phyloP scores from a whole-genome alignment of 495 filamentous ascomycete species.

The Annulohypoxylon nitens region DNA sequence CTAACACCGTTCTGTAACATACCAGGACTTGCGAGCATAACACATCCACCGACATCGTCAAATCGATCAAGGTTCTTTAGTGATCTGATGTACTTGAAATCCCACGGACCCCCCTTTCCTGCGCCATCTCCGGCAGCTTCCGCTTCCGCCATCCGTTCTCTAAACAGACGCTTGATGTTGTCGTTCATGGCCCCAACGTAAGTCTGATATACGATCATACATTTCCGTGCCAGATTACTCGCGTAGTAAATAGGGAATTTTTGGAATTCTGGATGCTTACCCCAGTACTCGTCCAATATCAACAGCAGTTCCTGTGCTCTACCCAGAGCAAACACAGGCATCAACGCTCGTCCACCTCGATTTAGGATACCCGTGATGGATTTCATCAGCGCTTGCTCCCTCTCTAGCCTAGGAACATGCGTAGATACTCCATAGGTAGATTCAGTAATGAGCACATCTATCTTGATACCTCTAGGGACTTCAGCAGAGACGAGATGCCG shows the following conservation, averaged over 20 bases:
- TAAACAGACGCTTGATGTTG: slow-evolving; percentile 92
- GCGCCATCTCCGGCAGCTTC: slow-evolving; percentile 78
- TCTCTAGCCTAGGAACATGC: slow-evolving; percentile 87
- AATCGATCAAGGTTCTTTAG: slow-evolving; percentile 94
- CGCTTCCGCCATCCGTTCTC: slow-evolving; percentile 87
- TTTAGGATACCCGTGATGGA: slow-evolving; percentile 89
- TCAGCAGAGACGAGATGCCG: slow-evolving; percentile 93
- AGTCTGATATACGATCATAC: slow-evolving; percentile 98
- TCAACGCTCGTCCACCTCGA: slow-evolving; percentile 89
- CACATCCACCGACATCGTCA: slow-evolving; percentile 94
- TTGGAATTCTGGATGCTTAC: slow-evolving; percentile 84
- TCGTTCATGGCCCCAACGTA: slow-evolving; percentile 99
- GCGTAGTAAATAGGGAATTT: slow-evolving; percentile 97
- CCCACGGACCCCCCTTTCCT: slow-evolving; percentile 90
- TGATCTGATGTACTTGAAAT: slow-evolving; percentile 90
- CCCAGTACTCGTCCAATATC: slow-evolving; percentile 98
- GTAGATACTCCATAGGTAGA: slow-evolving; percentile 95
- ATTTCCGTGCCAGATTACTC: slow-evolving; percentile 91
- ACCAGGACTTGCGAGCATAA: slow-evolving; percentile 96
- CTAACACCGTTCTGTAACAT: slow-evolving; percentile 98
- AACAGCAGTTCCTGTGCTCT: slow-evolving; percentile 92
- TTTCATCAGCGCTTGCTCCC: slow-evolving; percentile 94
- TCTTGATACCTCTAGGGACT: slow-evolving; percentile 84
- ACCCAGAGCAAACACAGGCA: slow-evolving; percentile 96
- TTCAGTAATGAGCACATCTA: slow-evolving; percentile 97